Percentiles rank a stretch among this genome's conserved stretches.
phyloP scores from a whole-genome alignment of 1,284 basidiomycete genomes.

The Pseudozyma sp. region DNA sequence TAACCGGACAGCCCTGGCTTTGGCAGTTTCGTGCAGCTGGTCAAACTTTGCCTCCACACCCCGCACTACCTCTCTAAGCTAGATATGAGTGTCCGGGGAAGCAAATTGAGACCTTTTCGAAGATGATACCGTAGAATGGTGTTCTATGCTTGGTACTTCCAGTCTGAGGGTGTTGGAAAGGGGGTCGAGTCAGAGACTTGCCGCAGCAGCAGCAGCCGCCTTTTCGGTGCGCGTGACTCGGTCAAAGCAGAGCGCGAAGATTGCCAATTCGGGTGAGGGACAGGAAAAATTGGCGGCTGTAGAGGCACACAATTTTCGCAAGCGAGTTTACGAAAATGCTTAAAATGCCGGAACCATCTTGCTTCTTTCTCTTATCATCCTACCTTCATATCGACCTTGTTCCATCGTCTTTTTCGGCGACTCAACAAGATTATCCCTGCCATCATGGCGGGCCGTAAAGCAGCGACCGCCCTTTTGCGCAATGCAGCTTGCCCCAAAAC shows the following conservation, averaged over 20 bases:
- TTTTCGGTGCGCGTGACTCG: constrained; percentile 10
- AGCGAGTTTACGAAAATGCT: no score
- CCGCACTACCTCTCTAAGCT: not conserved
- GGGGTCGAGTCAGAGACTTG: constrained; percentile 2
- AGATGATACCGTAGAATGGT: no score
- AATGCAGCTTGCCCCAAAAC: not conserved
- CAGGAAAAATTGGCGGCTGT: no score
- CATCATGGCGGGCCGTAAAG: constrained; percentile 32
- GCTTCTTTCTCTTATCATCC: no score
- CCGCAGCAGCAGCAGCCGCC: not conserved
- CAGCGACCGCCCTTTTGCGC: constrained; percentile 17
- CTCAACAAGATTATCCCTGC: not conserved
- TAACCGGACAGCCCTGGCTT: constrained; percentile 10
- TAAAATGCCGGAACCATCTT: no score
- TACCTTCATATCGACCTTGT: no score
- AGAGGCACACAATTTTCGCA: no score
- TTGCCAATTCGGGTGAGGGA: not conserved
- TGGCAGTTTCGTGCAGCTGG: no score
- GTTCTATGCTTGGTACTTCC: no score
- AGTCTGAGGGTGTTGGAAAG: no score
- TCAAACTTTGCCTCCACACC: not conserved
- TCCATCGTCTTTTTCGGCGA: not conserved
- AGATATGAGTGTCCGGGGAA: not conserved
- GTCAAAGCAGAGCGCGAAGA: not conserved
- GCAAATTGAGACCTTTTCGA: not conserved